phyloP scores from a whole-genome alignment of 352 stramenopile species.

The Globisporangium takayamanum region DNA sequence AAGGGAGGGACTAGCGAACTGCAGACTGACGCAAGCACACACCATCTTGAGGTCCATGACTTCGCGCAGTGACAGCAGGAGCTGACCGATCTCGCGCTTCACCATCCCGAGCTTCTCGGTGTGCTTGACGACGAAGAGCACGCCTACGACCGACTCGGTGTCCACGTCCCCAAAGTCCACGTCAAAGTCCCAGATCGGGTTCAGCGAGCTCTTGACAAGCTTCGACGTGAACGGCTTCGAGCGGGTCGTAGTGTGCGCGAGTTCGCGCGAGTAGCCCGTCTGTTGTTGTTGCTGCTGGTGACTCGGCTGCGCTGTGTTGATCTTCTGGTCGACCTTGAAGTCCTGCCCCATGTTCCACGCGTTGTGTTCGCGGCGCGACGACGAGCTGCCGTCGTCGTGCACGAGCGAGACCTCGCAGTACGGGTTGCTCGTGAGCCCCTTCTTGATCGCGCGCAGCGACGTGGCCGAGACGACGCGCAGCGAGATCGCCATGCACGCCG shows the following conservation, averaged over 20 bases:
- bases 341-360: slow-evolving; percentile 44
- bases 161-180: slow-evolving; percentile 77
- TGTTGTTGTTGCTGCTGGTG: slow-evolving; percentile 11
- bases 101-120: slow-evolving; percentile 68
- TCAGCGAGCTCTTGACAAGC: slow-evolving; percentile 65
- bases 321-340: slow-evolving; percentile 25
- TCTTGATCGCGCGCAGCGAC: slow-evolving; percentile 57
- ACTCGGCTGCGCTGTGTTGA: slow-evolving; percentile 18
- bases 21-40: background rate
- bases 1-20: background rate
- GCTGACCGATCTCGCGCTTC: slow-evolving; percentile 66
- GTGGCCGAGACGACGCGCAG: slow-evolving; percentile 50
- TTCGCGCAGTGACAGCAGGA: slow-evolving; percentile 55
- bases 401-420: slow-evolving; percentile 70
- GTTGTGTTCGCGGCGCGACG: slow-evolving; percentile 16
- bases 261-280: slow-evolving; percentile 6
- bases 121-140: slow-evolving; percentile 62
- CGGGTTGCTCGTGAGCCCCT: slow-evolving; percentile 60
- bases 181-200: slow-evolving; percentile 79
- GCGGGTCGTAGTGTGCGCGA: slow-evolving; percentile 17
- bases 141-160: slow-evolving; percentile 53
- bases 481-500: slow-evolving; percentile 50
- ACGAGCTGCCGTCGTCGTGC: slow-evolving; percentile 38
- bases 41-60: slow-evolving; percentile 75
- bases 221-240: slow-evolving; percentile 51